Conservation (phyloP, 768 basidiomycete genomes). For the Porpolomopsis calyptriformis region DNA sequence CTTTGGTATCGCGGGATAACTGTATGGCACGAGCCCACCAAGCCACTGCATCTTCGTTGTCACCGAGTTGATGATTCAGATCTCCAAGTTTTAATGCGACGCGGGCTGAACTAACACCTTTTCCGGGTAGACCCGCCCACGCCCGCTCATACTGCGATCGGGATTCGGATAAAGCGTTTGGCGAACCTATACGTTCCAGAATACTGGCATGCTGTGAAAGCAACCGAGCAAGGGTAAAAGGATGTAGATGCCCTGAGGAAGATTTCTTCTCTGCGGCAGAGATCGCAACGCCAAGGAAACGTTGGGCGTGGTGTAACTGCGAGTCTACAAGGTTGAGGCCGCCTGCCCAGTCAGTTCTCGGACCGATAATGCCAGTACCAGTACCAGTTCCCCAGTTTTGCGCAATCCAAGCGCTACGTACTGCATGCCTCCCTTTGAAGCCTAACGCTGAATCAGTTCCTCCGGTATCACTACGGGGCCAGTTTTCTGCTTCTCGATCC, state of each 20-base stretch:
- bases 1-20: conserved; percentile 28
- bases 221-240: conserved; percentile 45
- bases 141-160: conserved; percentile 46
- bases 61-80: conserved; percentile 45
- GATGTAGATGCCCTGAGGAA: conserved; percentile 31
- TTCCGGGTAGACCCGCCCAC: conserved; percentile 36
- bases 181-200: conserved; percentile 50
- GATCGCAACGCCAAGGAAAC: conserved; percentile 42
- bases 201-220: conserved; percentile 42
- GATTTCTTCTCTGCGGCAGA: conserved; percentile 32
- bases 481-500: conserved; percentile 50
- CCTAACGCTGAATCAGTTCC: conserved; percentile 71
- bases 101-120: conserved; percentile 37
- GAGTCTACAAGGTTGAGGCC: conserved; percentile 40
- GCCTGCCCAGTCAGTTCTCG: conserved; percentile 27
- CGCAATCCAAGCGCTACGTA: conserved; percentile 65
- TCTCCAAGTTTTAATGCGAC: conserved; percentile 61
- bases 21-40: conserved; percentile 62
- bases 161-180: conserved; percentile 39
- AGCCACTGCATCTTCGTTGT: conserved; percentile 39
- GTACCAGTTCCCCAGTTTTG: conserved; percentile 51
- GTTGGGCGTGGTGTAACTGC: conserved; percentile 42
- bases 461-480: conserved; percentile 45
- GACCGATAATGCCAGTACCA: conserved; percentile 24
- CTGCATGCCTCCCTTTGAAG: conserved; percentile 45